Base-by-base conservation (phyloP, 2,329 filamentous ascomycete species). In the Trichoderma harzianum region DNA sequence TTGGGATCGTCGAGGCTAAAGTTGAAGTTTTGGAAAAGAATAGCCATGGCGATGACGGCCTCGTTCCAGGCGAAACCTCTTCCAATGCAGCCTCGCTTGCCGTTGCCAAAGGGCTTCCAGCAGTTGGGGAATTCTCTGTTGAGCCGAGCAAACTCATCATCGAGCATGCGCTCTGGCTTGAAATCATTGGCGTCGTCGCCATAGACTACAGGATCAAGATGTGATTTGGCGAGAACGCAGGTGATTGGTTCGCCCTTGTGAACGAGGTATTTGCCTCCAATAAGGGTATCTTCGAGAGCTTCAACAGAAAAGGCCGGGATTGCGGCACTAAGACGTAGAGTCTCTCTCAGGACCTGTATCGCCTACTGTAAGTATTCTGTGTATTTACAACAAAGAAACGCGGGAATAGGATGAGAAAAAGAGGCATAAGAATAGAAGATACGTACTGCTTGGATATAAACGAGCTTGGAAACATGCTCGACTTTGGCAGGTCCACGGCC, bases 71-170 rank as follows among this genome's bases (percentile, higher is more conserved):
- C 91, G 78, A 94, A 94, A 0, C 88, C 85, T 1, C 91, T 84
- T 5, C 92, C 92, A 73, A 94, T 94, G 75, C 92, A 95, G 1
- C 84, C 90, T 68, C 92, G 83, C 74, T 87, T 84, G 1, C 92
- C 92, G 72, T 92, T 92, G 1, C 92, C 93, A 75, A 94, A 95
- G 3, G 92, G 91, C 80, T 92, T 92, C 90, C 89, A 92, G 36
- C 86, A 85, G 69, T 88, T 88, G 16, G 85, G 85, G 34, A 89
- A 90, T 7, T 92, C 84, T 30, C 88, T 87, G 72, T 89, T 87
- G 26, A 90, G 78, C 3, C 84, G 84, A 18, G 89, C 84, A 76
- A 93, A 94, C 28, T 87, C 85, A 16, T 90, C 91, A 51, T 92
- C 90, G 0, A 91, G 80, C 91, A 94, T 93, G 11, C 92, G 85